phyloP scores from a whole-genome alignment of 257 asterid species.

The Coffea canephora region DNA sequence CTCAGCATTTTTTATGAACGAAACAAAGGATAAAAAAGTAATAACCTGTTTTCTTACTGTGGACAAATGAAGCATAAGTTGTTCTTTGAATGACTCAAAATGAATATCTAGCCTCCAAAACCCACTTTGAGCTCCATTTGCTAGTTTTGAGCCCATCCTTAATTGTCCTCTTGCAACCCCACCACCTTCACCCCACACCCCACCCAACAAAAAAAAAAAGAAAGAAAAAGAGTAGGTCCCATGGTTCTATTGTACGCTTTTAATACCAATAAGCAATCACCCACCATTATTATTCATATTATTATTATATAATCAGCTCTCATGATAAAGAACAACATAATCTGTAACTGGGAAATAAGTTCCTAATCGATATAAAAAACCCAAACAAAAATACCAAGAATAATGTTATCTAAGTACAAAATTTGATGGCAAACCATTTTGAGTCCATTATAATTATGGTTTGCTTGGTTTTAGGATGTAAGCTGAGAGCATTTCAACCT shows the following conservation, averaged over 20 bases:
- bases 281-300: background rate
- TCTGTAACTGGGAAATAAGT: background rate
- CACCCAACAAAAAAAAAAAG: no score
- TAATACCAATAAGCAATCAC: background rate
- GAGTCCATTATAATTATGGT: background rate
- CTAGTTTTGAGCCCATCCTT: background rate
- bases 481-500: background rate
- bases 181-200: no score
- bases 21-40: background rate
- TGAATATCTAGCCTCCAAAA: background rate
- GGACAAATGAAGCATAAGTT: background rate
- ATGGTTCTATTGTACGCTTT: background rate
- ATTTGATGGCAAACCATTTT: background rate
- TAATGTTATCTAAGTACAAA: background rate
- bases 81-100: background rate
- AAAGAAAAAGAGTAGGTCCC: no score
- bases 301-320: background rate
- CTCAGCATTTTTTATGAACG: background rate
- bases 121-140: background rate
- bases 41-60: background rate
- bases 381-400: background rate
- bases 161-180: background rate
- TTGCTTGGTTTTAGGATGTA: background rate
- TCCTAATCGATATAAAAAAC: background rate
- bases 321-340: background rate